A percentile compares a stretch with the other conserved stretches of the same genome.
phyloP scores from a whole-genome alignment of 345 rosid species.

The Sisymbrium altissimum region DNA sequence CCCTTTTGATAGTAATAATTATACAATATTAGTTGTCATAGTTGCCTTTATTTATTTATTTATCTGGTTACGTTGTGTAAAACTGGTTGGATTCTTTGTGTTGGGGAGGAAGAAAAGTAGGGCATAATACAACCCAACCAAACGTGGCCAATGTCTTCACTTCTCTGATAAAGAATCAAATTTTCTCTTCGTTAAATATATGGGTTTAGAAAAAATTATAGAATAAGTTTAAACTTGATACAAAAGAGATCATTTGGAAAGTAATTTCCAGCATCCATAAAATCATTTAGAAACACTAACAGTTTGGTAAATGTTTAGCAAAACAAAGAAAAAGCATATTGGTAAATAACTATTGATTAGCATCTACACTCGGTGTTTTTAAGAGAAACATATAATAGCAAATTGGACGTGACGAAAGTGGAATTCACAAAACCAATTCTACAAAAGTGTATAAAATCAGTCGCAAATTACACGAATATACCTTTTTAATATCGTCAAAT shows the following conservation, averaged over 20 bases:
- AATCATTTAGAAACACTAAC: background rate
- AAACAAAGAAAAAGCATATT: background rate
- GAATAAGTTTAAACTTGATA: background rate
- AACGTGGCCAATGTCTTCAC: slow-evolving; percentile 28
- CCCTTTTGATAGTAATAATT: background rate
- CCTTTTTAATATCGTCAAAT: no score
- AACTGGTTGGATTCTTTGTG: slow-evolving; percentile 49
- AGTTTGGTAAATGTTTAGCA: background rate
- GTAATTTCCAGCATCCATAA: background rate
- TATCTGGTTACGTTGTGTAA: slow-evolving; percentile 9
- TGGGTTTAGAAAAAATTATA: background rate
- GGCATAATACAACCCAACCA: slow-evolving; percentile 50
- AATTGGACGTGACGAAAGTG: no score
- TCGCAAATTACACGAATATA: no score
- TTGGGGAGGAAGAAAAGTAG: slow-evolving; percentile 50
- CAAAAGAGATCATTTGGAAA: background rate
- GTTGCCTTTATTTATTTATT: background rate
- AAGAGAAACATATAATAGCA: background rate
- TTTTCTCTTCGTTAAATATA: background rate
- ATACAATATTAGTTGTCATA: background rate
- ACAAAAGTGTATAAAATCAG: no score
- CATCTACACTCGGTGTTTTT: background rate
- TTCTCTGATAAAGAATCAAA: slow-evolving; percentile 23
- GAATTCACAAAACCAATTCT: no score
- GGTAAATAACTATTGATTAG: background rate